phyloP scores from a whole-genome alignment of 306 rosid genomes.

The Pterocarpus macrocarpus region DNA sequence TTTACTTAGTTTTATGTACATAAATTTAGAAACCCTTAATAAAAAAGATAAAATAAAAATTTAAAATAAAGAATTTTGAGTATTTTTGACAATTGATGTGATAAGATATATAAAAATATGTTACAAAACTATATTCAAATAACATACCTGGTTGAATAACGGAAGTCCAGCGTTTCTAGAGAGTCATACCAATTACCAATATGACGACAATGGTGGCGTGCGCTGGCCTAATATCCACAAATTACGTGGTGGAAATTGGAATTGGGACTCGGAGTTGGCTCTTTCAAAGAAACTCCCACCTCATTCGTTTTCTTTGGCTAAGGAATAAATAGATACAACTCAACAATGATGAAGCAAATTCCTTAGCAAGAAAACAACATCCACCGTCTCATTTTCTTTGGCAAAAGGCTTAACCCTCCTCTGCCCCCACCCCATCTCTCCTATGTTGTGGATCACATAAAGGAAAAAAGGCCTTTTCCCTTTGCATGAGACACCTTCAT shows the following conservation, averaged over 20 bases:
- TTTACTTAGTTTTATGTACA: too few relatives aligned
- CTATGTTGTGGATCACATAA: neutral
- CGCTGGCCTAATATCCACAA: neutral
- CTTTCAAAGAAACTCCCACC: neutral
- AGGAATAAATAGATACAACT: neutral
- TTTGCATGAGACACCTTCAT: neutral
- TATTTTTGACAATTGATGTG: too few relatives aligned
- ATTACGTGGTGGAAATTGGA: neutral
- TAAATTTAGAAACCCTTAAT: too few relatives aligned
- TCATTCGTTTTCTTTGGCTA: neutral
- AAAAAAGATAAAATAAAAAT: too few relatives aligned
- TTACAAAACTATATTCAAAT: too few relatives aligned
- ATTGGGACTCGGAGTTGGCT: neutral
- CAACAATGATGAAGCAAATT: neutral
- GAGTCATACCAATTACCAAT: neutral
- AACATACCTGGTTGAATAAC: neutral
- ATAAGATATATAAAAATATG: too few relatives aligned
- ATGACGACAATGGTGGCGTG: conserved; percentile 9
- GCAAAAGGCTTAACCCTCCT: neutral
- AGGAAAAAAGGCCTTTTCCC: neutral
- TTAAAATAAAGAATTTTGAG: too few relatives aligned
- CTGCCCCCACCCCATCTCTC: neutral
- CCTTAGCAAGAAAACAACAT: neutral
- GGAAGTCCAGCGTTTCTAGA: neutral
- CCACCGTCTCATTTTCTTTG: neutral